These are phyloP conservation scores for Paramecium sonneborni DNA, from an alignment of 73 alveolate genomes.

Conservation along the genomic window DNA sequence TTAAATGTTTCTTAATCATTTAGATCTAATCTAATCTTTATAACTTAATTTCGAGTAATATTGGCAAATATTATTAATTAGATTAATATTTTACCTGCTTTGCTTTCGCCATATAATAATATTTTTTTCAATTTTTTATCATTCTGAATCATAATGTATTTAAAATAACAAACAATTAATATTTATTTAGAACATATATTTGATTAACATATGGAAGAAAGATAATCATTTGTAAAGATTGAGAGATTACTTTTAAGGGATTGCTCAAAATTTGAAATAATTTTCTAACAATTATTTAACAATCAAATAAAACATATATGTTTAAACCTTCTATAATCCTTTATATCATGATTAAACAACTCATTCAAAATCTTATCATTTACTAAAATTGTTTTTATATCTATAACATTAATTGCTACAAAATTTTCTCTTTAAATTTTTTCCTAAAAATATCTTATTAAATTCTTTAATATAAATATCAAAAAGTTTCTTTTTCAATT, in stretches of 20 bases:
- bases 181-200: no score
- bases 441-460: no score
- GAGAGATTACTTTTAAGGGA: neutral
- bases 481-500: no score
- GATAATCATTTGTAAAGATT: neutral
- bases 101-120: slow-evolving; percentile 84
- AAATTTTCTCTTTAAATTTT: no score
- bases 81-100: slow-evolving; percentile 93
- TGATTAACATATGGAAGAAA: no score
- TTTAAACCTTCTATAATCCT: no score
- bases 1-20: slow-evolving; percentile 83
- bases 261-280: neutral
- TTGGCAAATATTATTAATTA: slow-evolving; percentile 91
- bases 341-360: no score
- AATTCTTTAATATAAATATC: no score
- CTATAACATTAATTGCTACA: no score
- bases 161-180: no score
- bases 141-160: neutral
- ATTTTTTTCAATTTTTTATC: slow-evolving; percentile 77
- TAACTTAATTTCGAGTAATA: slow-evolving; percentile 89
- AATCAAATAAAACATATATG: neutral
- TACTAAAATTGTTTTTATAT: no score
- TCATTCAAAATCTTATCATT: no score
- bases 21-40: slow-evolving; percentile 82
- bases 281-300: neutral